Conservation (phyloP, 352 stramenopile genomes). For the Globisporangium rhizosaccharum region DNA sequence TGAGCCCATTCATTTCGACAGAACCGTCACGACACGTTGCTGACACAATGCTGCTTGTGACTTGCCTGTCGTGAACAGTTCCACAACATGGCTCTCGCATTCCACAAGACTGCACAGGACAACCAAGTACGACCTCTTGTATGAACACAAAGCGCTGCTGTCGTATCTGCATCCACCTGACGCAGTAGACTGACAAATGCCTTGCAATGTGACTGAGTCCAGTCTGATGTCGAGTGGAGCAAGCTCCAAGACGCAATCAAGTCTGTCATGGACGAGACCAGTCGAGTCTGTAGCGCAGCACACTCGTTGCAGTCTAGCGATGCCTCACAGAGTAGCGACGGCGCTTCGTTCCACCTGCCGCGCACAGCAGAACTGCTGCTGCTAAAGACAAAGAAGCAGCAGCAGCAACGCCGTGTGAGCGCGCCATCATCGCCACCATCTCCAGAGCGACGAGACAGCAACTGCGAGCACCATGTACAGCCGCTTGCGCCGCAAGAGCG, state of each 20-base stretch:
- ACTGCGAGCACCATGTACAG: not conserved
- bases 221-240: constrained; percentile 19
- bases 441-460: not conserved
- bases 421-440: not conserved
- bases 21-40: not conserved
- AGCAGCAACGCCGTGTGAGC: constrained; percentile 6
- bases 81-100: constrained; percentile 4
- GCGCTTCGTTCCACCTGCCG: constrained; percentile 14
- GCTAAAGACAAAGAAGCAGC: not conserved
- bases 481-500: not conserved
- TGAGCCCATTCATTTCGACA: not conserved
- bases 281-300: constrained; percentile 7
- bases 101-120: not conserved
- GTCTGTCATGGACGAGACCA: constrained; percentile 19
- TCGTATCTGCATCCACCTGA: not conserved
- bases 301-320: not conserved
- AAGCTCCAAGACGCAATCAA: constrained; percentile 18
- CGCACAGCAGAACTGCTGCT: constrained; percentile 25
- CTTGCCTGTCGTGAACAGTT: not conserved
- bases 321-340: not conserved
- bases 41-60: no score
- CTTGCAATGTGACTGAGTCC: not conserved
- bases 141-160: not conserved
- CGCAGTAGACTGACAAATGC: no score
- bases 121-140: constrained; percentile 1